These are phyloP conservation scores for Hortaea sp. DNA, from an alignment of 2,329 filamentous ascomycete species.

Conservation along the genomic window DNA sequence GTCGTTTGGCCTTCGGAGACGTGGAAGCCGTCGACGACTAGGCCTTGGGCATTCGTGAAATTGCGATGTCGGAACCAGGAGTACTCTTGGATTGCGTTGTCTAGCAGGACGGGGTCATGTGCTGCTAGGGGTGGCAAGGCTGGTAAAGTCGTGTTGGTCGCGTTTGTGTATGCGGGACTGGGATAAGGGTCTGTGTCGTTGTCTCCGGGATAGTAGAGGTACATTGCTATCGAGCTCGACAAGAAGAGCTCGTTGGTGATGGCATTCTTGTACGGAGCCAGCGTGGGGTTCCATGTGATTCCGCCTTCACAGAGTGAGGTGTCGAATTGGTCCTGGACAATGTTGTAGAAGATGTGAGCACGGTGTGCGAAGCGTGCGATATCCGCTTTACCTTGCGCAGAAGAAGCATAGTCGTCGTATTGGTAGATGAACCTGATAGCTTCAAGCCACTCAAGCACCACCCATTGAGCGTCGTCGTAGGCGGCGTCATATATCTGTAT, in stretches of 20 bases:
- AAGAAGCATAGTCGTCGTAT: slow-evolving; percentile 13
- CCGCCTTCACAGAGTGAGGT: slow-evolving; percentile 70
- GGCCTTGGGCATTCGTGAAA: slow-evolving; percentile 66
- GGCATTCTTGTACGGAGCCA: slow-evolving; percentile 85
- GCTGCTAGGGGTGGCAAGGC: slow-evolving; percentile 11
- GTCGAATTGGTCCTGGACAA: slow-evolving; percentile 74
- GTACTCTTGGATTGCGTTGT: slow-evolving; percentile 68
- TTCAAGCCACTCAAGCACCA: slow-evolving; percentile 26
- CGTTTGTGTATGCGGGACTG: slow-evolving; percentile 23
- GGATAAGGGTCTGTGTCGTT: slow-evolving; percentile 42
- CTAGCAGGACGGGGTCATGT: slow-evolving; percentile 46
- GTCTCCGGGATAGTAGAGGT: slow-evolving; percentile 79
- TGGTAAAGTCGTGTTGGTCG: slow-evolving; percentile 37
- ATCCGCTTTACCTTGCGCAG: slow-evolving; percentile 70
- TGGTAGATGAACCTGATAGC: slow-evolving; percentile 23
- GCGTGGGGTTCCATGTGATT: slow-evolving; percentile 80
- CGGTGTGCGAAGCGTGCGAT: slow-evolving; percentile 69
- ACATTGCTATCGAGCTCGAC: slow-evolving; percentile 79
- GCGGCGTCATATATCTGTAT: slow-evolving; percentile 23
- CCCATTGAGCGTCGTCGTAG: slow-evolving; percentile 27
- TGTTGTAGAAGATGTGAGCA: slow-evolving; percentile 76
- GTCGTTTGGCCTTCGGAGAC: slow-evolving; percentile 51
- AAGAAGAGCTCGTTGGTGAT: slow-evolving; percentile 93
- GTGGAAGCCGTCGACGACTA: slow-evolving; percentile 85
- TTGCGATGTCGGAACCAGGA: slow-evolving; percentile 67